Evolutionary conservation across 116 monocot genomes (phyloP).

Genomic region (Cymodocea nodosa): DNA sequence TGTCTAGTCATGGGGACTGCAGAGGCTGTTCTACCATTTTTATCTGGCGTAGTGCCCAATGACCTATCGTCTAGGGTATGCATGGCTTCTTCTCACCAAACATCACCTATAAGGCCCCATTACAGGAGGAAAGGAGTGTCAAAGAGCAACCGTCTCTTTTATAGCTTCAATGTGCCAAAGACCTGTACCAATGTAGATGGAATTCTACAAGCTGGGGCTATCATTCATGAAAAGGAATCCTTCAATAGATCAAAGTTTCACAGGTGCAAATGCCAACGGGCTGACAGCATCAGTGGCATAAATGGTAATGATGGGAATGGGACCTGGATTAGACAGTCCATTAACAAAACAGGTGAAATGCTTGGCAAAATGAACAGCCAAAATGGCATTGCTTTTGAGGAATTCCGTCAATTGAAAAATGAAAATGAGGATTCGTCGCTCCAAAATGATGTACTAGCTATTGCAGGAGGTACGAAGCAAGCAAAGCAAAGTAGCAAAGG

Average conservation of each 20-base stretch:
- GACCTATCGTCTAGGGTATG: background rate
- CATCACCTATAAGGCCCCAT: background rate
- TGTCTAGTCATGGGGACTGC: background rate
- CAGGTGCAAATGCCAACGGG: constrained; percentile 9
- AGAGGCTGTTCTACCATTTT: constrained; percentile 5
- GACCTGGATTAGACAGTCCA: constrained; percentile 12
- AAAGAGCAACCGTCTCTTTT: background rate
- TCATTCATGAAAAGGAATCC: background rate
- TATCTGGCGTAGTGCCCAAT: constrained; percentile 1
- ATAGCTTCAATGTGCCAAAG: background rate
- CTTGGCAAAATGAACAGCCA: constrained; percentile 4
- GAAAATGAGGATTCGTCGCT: background rate
- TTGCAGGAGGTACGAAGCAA: constrained; percentile 10
- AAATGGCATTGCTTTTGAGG: constrained; percentile 5
- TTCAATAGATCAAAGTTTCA: background rate
- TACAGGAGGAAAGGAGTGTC: background rate
- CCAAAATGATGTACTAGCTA: constrained; percentile 7
- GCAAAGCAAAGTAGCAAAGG: constrained; percentile 23
- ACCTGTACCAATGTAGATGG: background rate
- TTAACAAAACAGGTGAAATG: constrained; percentile 7
- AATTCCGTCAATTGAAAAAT: constrained; percentile 5
- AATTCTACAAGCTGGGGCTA: background rate
- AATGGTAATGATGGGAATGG: constrained; percentile 1
- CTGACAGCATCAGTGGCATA: background rate
- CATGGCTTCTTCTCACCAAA: background rate